These are phyloP conservation scores for Tolypocladium sp. DNA, from an alignment of 2,329 filamentous ascomycete genomes.

Conservation along the genomic window DNA sequence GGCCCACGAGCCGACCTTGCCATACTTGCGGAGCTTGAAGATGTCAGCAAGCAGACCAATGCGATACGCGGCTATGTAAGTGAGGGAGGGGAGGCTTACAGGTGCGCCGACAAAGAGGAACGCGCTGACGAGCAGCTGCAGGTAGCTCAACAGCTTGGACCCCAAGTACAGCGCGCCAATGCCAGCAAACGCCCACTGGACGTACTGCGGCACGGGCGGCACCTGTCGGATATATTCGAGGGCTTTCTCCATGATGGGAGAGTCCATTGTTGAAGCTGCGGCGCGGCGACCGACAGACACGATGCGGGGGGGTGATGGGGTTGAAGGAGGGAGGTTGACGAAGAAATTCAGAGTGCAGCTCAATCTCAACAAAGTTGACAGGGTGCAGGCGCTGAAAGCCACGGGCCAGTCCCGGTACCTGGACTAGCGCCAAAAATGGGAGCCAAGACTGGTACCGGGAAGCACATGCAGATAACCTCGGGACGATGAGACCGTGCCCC, in stretches of 20 bases:
- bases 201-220: slow-evolving; percentile 29
- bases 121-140: slow-evolving; percentile 54
- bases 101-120: slow-evolving; percentile 59
- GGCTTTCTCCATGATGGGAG: slow-evolving; percentile 16
- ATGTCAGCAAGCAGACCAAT: slow-evolving; percentile 2
- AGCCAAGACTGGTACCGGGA: background rate
- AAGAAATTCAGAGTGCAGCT: background rate
- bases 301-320: background rate
- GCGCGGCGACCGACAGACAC: background rate
- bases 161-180: slow-evolving; percentile 52
- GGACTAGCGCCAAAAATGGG: background rate
- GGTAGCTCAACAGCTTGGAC: slow-evolving; percentile 46
- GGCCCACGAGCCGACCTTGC: slow-evolving; percentile 86
- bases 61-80: background rate
- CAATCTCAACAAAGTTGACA: background rate
- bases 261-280: background rate
- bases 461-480: background rate
- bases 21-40: slow-evolving; percentile 74
- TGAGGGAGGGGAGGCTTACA: slow-evolving; percentile 29
- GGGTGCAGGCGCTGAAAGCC: background rate
- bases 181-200: slow-evolving; percentile 37
- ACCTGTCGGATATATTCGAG: slow-evolving; percentile 14
- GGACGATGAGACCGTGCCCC: too few relatives aligned
- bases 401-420: background rate
- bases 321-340: background rate